Base-by-base conservation (phyloP, 2,329 filamentous ascomycete species). In the Cryoendolithus antarcticus region DNA sequence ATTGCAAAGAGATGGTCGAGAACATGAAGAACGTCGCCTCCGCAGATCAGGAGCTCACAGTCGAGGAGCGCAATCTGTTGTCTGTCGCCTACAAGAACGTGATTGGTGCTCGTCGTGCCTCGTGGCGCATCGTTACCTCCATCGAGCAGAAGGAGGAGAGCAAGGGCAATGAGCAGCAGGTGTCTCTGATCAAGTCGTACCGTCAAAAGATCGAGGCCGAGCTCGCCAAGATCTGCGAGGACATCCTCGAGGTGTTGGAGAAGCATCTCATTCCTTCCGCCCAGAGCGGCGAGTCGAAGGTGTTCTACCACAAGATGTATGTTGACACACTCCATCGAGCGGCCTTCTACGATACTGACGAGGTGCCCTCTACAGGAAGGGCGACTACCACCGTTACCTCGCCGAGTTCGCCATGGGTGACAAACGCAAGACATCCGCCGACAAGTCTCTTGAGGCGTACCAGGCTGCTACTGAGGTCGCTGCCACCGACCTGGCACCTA, bases 301-400 rank as follows among this genome's bases (percentile, higher is more conserved):
- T 96, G 57, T 96, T 96, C 73, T 95, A 95, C 74, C 88, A 96
- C 82, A 96, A 96, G 82, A 96, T 96, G 86, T 93, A 66, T 54
- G 76, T 62, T 44, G 46, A 27, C 31, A 6, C 24, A 41, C 30
- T 34, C 33, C 30, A 27, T 34, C 4, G 5, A 29, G 9, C 8
- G 6, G 11, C n/a, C 30, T 27, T 32, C 30, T 30, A 13, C 27
- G 6, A 36, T 11, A 30, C 32, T 39, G n/a, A 38, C 34, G 37
- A 6, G 10, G 32, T 13, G 44, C 33, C 30, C 19, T 38, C 43
- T 38, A 62, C 53, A 94, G 88, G 88, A 95, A 94, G 85, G 89
- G 89, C 67, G 89, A 95, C 71, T 95, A 95, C 77, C 86, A 95
- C 80, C 86, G 88, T 64, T 95, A 95, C 72, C 84, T 95, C 48